Evolutionary conservation across 495 filamentous ascomycete genomes (phyloP).

Genomic region (Massariosphaeria phaeospora): DNA sequence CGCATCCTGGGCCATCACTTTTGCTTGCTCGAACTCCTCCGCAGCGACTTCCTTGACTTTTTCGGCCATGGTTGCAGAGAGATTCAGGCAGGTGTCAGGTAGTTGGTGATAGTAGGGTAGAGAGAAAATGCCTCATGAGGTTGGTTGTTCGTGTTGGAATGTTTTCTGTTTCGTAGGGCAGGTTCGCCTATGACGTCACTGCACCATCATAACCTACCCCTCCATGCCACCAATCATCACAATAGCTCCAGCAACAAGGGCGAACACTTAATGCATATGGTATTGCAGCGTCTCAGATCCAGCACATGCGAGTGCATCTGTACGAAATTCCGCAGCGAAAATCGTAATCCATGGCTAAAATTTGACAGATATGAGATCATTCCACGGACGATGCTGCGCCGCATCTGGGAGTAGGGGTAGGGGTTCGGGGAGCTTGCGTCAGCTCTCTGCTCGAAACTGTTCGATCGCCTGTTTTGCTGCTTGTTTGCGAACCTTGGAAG

Average conservation of each 20-base stretch:
- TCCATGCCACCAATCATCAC: background rate
- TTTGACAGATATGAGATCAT: no score
- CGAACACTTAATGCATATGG: no score
- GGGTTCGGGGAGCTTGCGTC: no score
- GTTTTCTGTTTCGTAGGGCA: background rate
- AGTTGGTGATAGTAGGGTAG: background rate
- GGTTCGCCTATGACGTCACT: no score
- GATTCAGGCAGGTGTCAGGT: background rate
- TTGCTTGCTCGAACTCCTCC: conserved; percentile 56
- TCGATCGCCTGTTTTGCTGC: background rate
- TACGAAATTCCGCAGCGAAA: no score
- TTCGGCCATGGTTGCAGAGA: conserved; percentile 36
- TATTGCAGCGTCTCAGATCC: no score
- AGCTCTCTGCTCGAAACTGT: background rate
- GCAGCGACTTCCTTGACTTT: conserved; percentile 41
- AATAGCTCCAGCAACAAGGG: no score
- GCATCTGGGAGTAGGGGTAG: no score
- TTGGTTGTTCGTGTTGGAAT: background rate
- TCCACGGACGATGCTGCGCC: no score
- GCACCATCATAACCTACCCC: no score
- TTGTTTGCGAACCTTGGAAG: background rate
- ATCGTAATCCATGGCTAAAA: no score
- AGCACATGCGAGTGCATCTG: no score
- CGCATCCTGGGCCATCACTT: conserved; percentile 54
- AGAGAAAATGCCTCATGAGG: background rate